Evolutionary conservation across 2,329 filamentous ascomycete species (phyloP).

Genomic region (Claviceps sp.): DNA sequence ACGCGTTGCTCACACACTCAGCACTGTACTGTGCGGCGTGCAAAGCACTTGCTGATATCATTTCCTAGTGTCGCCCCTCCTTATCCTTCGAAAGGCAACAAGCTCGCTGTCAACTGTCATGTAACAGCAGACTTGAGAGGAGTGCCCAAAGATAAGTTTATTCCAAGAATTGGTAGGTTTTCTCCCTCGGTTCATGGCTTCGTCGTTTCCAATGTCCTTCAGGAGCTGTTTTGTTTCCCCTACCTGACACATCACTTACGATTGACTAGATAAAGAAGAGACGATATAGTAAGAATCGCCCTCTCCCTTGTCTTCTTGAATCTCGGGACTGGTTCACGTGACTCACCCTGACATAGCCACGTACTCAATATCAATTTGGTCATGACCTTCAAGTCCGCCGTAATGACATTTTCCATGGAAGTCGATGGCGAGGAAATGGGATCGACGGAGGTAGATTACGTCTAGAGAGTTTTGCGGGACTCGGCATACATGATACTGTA

Average conservation of each 20-base stretch:
- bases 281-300: not conserved
- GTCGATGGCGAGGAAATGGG: slow-evolving; percentile 2
- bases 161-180: not conserved
- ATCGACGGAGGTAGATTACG: not conserved
- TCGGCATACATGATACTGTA: too few relatives aligned
- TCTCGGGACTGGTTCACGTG: not conserved
- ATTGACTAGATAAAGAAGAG: not conserved
- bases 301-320: not conserved
- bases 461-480: not conserved
- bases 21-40: too few relatives aligned
- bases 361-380: not conserved
- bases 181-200: not conserved
- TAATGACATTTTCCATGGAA: slow-evolving; percentile 3
- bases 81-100: not conserved
- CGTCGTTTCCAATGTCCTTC: not conserved
- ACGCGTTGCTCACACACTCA: not conserved
- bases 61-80: not conserved
- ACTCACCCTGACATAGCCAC: not conserved
- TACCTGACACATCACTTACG: not conserved
- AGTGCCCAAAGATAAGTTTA: not conserved
- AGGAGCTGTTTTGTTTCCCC: not conserved
- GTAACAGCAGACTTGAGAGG: not conserved
- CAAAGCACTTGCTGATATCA: not conserved
- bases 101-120: not conserved
- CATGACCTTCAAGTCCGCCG: slow-evolving; percentile 1